These are phyloP conservation scores for Penicillium oxalicum DNA, from an alignment of 2,329 filamentous ascomycete genomes.

Conservation along the genomic window DNA sequence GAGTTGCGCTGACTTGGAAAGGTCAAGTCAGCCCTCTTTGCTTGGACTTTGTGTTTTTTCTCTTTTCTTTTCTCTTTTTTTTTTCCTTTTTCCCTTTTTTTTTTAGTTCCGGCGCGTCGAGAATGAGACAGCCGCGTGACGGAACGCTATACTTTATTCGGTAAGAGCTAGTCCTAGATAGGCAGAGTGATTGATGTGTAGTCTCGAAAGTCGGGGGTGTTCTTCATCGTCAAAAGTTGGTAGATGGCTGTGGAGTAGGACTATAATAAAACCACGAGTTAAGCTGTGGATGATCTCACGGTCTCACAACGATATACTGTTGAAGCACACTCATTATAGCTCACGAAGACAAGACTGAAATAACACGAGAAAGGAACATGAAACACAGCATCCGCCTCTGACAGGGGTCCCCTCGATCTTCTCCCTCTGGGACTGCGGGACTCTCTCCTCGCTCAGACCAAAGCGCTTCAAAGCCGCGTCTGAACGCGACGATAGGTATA, in stretches of 20 bases:
- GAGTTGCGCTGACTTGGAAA: slow-evolving; percentile 1
- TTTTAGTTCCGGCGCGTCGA: slow-evolving; percentile 16
- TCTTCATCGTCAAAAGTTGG: background rate
- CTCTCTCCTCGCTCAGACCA: background rate
- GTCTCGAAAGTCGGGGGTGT: background rate
- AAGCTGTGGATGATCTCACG: background rate
- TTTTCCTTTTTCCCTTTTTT: slow-evolving; percentile 5
- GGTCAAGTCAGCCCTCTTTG: background rate
- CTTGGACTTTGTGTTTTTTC: slow-evolving; percentile 4
- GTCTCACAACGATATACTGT: background rate
- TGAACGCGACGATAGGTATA: slow-evolving; percentile 6
- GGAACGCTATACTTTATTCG: slow-evolving; percentile 14
- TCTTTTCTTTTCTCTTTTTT: slow-evolving; percentile 10
- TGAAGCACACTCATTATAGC: background rate
- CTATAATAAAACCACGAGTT: no score
- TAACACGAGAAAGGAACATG: background rate
- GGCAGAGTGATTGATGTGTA: slow-evolving; percentile 6
- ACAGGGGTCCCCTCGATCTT: background rate
- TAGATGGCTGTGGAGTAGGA: no score
- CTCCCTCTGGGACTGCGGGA: background rate
- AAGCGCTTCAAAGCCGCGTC: slow-evolving; percentile 15
- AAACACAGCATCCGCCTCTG: background rate
- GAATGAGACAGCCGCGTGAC: slow-evolving; percentile 12
- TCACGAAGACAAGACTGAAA: background rate
- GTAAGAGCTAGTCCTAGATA: slow-evolving; percentile 9